Percentiles rank a stretch among this genome's conserved stretches.
These are phyloP conservation scores for Penicillium oxalicum DNA, from an alignment of 2,329 filamentous ascomycete genomes.

Conservation along the genomic window DNA sequence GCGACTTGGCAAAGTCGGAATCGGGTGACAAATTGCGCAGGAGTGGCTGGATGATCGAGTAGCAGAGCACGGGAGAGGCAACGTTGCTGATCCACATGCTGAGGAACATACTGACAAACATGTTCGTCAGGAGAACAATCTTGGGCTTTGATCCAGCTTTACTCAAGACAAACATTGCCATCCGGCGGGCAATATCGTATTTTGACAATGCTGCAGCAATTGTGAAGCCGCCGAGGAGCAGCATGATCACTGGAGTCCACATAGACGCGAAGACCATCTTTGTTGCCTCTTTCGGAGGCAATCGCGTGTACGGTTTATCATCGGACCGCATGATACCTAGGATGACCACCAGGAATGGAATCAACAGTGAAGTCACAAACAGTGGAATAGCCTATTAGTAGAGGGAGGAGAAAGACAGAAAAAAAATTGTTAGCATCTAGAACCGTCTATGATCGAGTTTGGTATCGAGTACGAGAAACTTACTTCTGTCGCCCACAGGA, in stretches of 20 bases:
- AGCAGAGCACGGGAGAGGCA: conserved; percentile 91
- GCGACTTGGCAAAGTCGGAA: conserved; percentile 87
- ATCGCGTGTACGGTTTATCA: conserved; percentile 60
- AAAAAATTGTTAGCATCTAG: background rate
- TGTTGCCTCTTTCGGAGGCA: conserved; percentile 75
- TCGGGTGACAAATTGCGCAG: conserved; percentile 85
- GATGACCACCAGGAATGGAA: conserved; percentile 87
- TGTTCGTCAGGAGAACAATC: conserved; percentile 90
- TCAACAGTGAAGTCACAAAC: conserved; percentile 89
- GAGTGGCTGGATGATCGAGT: conserved; percentile 96
- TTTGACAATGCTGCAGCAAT: conserved; percentile 93
- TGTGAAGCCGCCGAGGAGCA: conserved; percentile 90
- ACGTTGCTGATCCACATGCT: conserved; percentile 99
- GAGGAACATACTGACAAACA: conserved; percentile 96
- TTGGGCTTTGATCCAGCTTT: conserved; percentile 88
- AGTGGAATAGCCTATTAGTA: conserved; percentile 72
- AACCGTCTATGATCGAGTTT: background rate
- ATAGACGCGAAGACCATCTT: conserved; percentile 85
- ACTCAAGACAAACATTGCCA: conserved; percentile 91
- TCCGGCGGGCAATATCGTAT: conserved; percentile 94
- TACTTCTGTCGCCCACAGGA: conserved; percentile 95
- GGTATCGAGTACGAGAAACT: conserved; percentile 16
- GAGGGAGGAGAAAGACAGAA: conserved; percentile 6
- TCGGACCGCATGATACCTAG: conserved; percentile 78
- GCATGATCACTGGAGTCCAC: conserved; percentile 99